Evolutionary conservation across 2,329 filamentous ascomycete species (phyloP), one percentile per base, ranked within the genome.

Genomic region (Ascochyta rabiei): DNA sequence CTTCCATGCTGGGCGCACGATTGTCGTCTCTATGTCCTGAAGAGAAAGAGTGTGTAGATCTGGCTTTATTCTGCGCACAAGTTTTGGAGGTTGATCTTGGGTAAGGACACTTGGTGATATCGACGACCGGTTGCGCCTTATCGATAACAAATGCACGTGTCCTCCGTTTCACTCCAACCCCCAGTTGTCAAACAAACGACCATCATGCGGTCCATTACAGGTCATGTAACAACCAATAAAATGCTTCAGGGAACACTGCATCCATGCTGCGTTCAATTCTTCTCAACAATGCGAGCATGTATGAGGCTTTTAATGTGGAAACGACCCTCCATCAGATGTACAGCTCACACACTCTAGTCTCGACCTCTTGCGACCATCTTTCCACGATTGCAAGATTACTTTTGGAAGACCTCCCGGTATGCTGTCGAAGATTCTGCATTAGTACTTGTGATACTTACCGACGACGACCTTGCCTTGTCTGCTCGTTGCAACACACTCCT

Each of bases 1-100:
- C 64, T 57, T 75, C 73, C 73, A 76, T 76, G 48, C 12, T 62
- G 51, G 26, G 24, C 6, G n/a, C 24, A 9, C 3, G 13, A 16
- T 50, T 26, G 35, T n/a, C 12, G 13, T 34, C 37, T 8, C 18
- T 15, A 19, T 19, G n/a, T 31, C 28, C 26, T 16, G 15, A 23
- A 6, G 37, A 13, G 18, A 40, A 15, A n/a, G 23, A 38, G 15
- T 33, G 35, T 46, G 19, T 31, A 23, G 12, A 12, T 39, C 10
- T 48, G 28, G 15, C 21, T 46, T 26, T 44, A 41, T 3, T 9
- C 23, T 42, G 39, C 34, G 9, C 23, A 10, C 41, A 24, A 28
- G 21, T 13, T 35, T 48, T 48, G 23, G 45, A 33, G 31, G n/a
- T 28, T 21, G 35, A 43, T 48, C 35, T 49, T 18, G 52, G 41